Base-by-base conservation (phyloP, 257 asterid genomes). In the Primulina tabacum region DNA sequence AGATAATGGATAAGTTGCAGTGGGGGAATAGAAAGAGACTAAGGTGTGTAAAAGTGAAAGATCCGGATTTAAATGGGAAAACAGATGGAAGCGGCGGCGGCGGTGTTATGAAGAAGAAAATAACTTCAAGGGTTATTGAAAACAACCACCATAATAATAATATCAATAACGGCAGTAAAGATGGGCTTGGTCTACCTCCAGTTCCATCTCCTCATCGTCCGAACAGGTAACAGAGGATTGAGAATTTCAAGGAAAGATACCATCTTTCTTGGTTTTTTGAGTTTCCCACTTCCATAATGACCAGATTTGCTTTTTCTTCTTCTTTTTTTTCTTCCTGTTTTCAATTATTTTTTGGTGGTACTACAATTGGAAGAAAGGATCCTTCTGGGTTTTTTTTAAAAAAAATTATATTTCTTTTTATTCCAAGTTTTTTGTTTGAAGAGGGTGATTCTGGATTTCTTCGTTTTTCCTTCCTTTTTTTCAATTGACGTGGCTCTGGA, bases 1-100 rank as follows among this genome's bases (percentile, higher is more conserved):
- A 77, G 86, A 69, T 74, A 43, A 84, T 85, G 90, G 90, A 85
- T 77, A 83, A 85, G 81, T 71, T 90, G 81, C 95, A 90, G 81
- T 90, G 97, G 97, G 97, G 97, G 62, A 90, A 86, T 62, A 82
- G 91, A 53, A 90, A 90, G 87, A 88, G 92, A 81, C 79, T 87
- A 64, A 80, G 96, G 67, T 90, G 92, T 73, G 85, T 86, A 10
- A 88, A 88, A 73, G 86, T 77, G 40, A 85, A 83, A 55, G 90
- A 83, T 63, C 79, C 88, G 3, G 76, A 86, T 73, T 68, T 73
- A 69, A 82, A 73, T 68, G 86, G 85, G 24, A 85, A 81, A 81
- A 76, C 84, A 62, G 81, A 81, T 18, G 78, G 79, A 73, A 68
- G 79, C 78, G 78, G 33, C 73, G 59, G 77, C 68, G 69, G 77